A percentile compares a stretch with the other conserved stretches of the same genome.
These are phyloP conservation scores for Coriaria nepalensis DNA, from an alignment of 306 rosid species.

Conservation along the genomic window DNA sequence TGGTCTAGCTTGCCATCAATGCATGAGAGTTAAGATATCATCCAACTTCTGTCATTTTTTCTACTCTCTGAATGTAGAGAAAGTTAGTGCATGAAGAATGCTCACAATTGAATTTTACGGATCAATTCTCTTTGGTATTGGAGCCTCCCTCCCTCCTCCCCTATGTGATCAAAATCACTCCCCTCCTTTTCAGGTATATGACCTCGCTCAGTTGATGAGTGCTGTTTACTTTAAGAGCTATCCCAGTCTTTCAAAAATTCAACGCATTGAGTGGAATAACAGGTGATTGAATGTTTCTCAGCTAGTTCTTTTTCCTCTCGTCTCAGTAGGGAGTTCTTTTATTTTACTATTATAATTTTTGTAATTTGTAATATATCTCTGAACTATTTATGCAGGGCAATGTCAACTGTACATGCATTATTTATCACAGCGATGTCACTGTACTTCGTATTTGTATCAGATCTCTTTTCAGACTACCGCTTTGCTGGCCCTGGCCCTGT, in stretches of 20 bases:
- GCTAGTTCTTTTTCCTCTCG: slow-evolving; percentile 9
- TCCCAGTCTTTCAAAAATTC: slow-evolving; percentile 57
- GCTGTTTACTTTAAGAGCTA: slow-evolving; percentile 69
- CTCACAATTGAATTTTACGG: too few species aligned
- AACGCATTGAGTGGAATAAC: slow-evolving; percentile 79
- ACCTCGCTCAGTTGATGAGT: slow-evolving; percentile 55
- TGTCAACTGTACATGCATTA: slow-evolving; percentile 81
- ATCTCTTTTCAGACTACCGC: slow-evolving; percentile 48
- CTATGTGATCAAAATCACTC: too few species aligned
- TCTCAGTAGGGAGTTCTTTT: slow-evolving; percentile 9
- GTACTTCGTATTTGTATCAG: slow-evolving; percentile 71
- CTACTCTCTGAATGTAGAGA: too few species aligned
- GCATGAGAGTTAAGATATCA: too few species aligned
- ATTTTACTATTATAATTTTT: too few species aligned
- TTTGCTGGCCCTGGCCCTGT: slow-evolving; percentile 25
- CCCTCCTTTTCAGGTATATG: slow-evolving; percentile 40
- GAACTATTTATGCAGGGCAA: slow-evolving; percentile 42
- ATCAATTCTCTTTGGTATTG: too few species aligned
- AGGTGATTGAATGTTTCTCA: slow-evolving; percentile 34
- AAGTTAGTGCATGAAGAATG: too few species aligned
- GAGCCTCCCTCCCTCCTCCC: too few species aligned
- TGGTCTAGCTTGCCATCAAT: too few species aligned
- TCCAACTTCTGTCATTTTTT: too few species aligned
- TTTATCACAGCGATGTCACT: slow-evolving; percentile 63
- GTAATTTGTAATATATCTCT: slow-evolving; percentile 8